Evolutionary conservation across 2,329 filamentous ascomycete genomes (phyloP), one percentile per base, ranked within the genome.

Genomic region (Pseudogymnoascus sp.): DNA sequence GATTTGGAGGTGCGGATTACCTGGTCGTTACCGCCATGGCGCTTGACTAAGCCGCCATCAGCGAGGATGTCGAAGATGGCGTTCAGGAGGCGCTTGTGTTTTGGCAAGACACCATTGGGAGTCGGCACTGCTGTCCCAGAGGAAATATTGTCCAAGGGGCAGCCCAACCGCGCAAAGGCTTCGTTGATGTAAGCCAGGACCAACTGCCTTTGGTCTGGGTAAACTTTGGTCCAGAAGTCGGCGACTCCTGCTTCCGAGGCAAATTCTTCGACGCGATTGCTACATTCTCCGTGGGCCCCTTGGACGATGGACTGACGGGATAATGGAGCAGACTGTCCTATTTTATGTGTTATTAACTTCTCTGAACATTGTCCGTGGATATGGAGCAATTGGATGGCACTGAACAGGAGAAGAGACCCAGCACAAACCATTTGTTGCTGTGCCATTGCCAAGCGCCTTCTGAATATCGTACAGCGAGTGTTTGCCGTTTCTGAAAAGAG

Each of bases 171-270:
- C 4, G 61, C 19, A 43, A 76, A 76, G 0, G 73, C 74, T 37
- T 75, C 70, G 0, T 71, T 62, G 2, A 73, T 66, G 38, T 77
- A 77, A 1, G 70, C 68, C 1, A 75, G 37, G 3, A 76, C 69
- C 1, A 77, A 68, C 0, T 67, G 50, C 1, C 64, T 64, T 50
- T 77, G 73, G 0, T 66, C 24, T 0, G 73, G 72, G n/a, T 70
- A 73, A 0, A 72, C 69, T 1, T 70, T 33, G 0, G 43, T 60
- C 62, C 68, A 75, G 63, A 74, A 76, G 14, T 68, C 50, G 4
- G 61, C 31, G 6, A 63, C 64, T 22, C 65, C 61, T 14, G 56
- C 63, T 35, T 67, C 59, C 2, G 31, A 43, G 2, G 69, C 67
- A 22, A 37, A 22, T 26, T 41, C 6, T 31, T 68, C 66, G 35